Evolutionary conservation across 345 rosid species (phyloP).

Genomic region (Pistacia vera): DNA sequence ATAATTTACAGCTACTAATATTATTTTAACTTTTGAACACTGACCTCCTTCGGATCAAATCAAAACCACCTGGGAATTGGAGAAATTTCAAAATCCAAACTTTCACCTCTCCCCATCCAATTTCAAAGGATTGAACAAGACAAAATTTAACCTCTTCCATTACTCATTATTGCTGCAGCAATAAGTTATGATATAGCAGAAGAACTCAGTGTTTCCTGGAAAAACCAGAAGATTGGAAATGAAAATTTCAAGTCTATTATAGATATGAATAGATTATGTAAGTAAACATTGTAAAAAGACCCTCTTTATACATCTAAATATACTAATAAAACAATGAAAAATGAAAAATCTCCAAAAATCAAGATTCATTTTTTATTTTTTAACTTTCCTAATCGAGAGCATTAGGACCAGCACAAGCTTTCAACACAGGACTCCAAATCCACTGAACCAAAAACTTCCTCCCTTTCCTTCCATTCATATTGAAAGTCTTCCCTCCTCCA

Average conservation of each 20-base stretch:
- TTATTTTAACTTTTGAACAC: background rate
- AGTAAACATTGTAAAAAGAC: background rate
- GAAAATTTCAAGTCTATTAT: background rate
- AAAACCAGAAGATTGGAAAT: too few species aligned
- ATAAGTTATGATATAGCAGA: too few species aligned
- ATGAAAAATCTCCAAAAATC: background rate
- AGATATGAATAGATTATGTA: background rate
- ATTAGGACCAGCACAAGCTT: constrained; percentile 89
- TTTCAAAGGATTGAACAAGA: too few species aligned
- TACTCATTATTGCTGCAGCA: too few species aligned
- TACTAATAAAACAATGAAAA: background rate
- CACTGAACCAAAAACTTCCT: constrained; percentile 86
- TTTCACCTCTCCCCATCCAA: too few species aligned
- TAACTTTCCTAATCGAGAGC: constrained; percentile 41
- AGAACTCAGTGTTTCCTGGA: too few species aligned
- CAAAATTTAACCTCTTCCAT: too few species aligned
- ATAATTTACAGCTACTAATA: background rate
- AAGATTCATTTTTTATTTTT: background rate
- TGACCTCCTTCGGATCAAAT: background rate
- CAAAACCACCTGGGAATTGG: background rate
- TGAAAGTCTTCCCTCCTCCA: constrained; percentile 58
- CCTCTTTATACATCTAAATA: background rate
- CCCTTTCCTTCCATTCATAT: constrained; percentile 73
- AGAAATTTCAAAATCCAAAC: background rate
- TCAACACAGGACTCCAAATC: constrained; percentile 81